Evolutionary conservation across 768 basidiomycete species (phyloP).

Genomic region (Phanerodontia chrysosporium): DNA sequence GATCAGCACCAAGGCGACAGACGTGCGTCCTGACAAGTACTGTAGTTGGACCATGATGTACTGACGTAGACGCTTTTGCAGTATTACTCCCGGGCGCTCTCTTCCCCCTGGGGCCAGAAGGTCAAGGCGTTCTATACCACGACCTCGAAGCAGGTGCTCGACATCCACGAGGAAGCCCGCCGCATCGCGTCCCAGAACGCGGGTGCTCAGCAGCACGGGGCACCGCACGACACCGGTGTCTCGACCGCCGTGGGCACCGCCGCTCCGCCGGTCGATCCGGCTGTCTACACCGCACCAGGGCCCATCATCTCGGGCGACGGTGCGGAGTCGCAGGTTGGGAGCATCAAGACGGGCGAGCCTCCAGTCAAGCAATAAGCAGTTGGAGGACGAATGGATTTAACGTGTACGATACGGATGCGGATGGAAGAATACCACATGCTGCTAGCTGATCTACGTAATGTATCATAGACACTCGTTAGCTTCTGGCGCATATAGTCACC

Average conservation of each 20-base stretch:
- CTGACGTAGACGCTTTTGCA: constrained; percentile 22
- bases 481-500: background rate
- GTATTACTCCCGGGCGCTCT: constrained; percentile 77
- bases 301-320: background rate
- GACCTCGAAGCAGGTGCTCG: constrained; percentile 82
- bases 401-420: background rate
- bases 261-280: constrained; percentile 19
- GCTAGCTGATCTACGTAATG: background rate
- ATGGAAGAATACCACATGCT: background rate
- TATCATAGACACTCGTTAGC: background rate
- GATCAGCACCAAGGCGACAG: constrained; percentile 60
- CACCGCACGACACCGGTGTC: constrained; percentile 1
- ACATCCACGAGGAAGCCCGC: constrained; percentile 91
- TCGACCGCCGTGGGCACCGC: constrained; percentile 20
- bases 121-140: constrained; percentile 81
- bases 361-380: background rate
- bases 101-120: constrained; percentile 73
- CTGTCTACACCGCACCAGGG: constrained; percentile 10
- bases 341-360: background rate
- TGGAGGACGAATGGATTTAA: background rate
- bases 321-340: background rate
- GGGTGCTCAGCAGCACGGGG: no score
- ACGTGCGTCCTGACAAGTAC: constrained; percentile 45
- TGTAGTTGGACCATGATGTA: background rate
- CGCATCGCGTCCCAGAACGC: constrained; percentile 64